Evolutionary conservation across 2,329 filamentous ascomycete genomes (phyloP).

Genomic region (Pyricularia sp.): DNA sequence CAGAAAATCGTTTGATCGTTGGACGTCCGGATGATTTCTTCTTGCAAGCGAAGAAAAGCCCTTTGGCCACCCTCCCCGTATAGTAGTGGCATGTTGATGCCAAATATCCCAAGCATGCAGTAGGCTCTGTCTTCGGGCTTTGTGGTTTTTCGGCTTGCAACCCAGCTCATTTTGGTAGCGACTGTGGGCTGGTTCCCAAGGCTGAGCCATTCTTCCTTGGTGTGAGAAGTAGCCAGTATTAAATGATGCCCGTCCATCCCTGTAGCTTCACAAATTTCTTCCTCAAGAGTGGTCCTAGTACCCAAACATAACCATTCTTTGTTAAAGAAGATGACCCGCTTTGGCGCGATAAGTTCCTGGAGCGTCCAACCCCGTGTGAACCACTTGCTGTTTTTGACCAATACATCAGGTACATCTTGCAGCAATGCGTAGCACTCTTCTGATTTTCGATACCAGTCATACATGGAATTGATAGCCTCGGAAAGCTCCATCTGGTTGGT

Average conservation of each 20-base stretch:
- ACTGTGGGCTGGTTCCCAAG: conserved; percentile 1
- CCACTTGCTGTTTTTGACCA: conserved; percentile 9
- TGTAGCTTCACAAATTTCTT: background rate
- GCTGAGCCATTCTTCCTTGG: background rate
- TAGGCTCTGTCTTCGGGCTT: conserved; percentile 15
- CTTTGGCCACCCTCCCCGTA: conserved; percentile 14
- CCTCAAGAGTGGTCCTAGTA: conserved; percentile 4
- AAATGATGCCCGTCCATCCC: background rate
- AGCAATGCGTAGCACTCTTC: conserved; percentile 13
- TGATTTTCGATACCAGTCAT: conserved; percentile 14
- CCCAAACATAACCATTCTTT: conserved; percentile 9
- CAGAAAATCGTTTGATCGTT: background rate
- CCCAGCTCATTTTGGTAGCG: conserved; percentile 16
- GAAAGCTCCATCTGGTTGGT: conserved; percentile 14
- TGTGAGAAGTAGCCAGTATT: no score
- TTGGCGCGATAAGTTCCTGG: conserved; percentile 14
- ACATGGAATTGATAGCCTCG: conserved; percentile 13
- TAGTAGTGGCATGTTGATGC: conserved; percentile 17
- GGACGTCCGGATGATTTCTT: conserved; percentile 9
- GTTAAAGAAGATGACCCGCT: conserved; percentile 10
- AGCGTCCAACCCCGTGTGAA: conserved; percentile 15
- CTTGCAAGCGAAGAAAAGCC: conserved; percentile 14
- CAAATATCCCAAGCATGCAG: conserved; percentile 16
- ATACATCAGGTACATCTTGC: conserved; percentile 7
- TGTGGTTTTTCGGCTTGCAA: conserved; percentile 11